Evolutionary conservation across 108 stramenopile species (phyloP).

Genomic region (Cyclotella atomus): DNA sequence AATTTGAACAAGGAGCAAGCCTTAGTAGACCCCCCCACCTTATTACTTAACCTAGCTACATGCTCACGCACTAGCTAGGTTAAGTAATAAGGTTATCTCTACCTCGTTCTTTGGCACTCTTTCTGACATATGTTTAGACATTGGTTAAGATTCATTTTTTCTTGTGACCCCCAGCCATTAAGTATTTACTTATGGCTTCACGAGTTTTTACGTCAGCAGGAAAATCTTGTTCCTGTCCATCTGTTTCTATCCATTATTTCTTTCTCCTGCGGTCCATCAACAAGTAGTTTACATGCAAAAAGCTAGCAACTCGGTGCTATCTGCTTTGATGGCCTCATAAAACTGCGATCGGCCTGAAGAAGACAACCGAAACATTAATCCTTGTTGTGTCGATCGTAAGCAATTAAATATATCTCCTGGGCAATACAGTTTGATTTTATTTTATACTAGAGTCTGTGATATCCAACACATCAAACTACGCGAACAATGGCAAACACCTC

Average conservation of each 20-base stretch:
- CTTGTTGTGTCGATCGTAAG: background rate
- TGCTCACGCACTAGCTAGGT: background rate
- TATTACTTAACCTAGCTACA: background rate
- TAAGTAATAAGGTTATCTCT: background rate
- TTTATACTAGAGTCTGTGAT: background rate
- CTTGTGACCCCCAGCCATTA: no score
- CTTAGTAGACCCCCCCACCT: slow-evolving; percentile 6
- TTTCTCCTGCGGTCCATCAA: no score
- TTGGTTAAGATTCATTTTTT: no score
- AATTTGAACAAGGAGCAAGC: no score
- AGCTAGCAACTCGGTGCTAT: background rate
- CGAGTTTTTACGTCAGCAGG: background rate
- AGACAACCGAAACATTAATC: background rate
- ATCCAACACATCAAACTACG: no score
- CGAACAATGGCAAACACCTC: no score
- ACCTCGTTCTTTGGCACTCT: no score
- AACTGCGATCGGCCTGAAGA: background rate
- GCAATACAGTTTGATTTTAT: background rate
- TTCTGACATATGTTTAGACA: no score
- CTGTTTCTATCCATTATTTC: no score
- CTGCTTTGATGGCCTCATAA: background rate
- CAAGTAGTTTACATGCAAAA: background rate
- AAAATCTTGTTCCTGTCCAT: no score
- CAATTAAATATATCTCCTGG: background rate
- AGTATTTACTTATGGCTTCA: background rate